phyloP scores from a whole-genome alignment of 768 basidiomycete species.

The Coprinopsis strossmayeri region DNA sequence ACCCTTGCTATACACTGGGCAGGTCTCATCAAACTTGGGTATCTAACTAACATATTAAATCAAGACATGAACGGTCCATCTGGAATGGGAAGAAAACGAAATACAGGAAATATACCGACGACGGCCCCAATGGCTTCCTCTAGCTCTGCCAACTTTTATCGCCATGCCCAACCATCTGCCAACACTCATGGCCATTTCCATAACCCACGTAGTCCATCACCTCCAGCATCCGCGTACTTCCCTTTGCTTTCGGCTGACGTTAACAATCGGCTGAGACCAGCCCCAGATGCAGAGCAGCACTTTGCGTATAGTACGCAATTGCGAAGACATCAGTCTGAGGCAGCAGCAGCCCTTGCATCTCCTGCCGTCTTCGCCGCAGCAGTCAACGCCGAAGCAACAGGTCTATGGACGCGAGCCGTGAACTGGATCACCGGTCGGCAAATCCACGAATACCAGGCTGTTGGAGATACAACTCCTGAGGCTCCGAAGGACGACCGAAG shows the following conservation, averaged over 20 bases:
- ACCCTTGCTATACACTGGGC: conserved; percentile 1
- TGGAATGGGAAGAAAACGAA: conserved; percentile 38
- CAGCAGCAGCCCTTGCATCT: conserved; percentile 34
- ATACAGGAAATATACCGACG: conserved; percentile 25
- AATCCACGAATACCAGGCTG: conserved; percentile 20
- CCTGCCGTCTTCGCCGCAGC: conserved; percentile 42
- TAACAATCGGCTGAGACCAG: conserved; percentile 45
- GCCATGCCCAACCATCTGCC: conserved; percentile 20
- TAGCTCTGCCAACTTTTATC: conserved; percentile 28
- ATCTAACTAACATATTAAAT: not conserved
- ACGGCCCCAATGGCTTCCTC: conserved; percentile 28
- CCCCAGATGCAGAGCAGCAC: conserved; percentile 61
- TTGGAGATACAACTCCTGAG: conserved; percentile 32
- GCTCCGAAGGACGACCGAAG: conserved; percentile 26
- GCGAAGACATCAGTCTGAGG: conserved; percentile 55
- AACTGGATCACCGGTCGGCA: conserved; percentile 33
- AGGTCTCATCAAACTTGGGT: conserved; percentile 6
- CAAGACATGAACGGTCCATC: conserved; percentile 23
- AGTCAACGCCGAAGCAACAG: conserved; percentile 41
- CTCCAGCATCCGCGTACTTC: conserved; percentile 81
- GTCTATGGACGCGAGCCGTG: conserved; percentile 44
- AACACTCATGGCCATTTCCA: conserved; percentile 16
- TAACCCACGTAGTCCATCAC: conserved; percentile 41
- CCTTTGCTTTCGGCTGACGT: conserved; percentile 46
- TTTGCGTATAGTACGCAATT: conserved; percentile 83